These are phyloP conservation scores for Strigomonas galati DNA, from an alignment of 208 protist genomes.

Conservation along the genomic window DNA sequence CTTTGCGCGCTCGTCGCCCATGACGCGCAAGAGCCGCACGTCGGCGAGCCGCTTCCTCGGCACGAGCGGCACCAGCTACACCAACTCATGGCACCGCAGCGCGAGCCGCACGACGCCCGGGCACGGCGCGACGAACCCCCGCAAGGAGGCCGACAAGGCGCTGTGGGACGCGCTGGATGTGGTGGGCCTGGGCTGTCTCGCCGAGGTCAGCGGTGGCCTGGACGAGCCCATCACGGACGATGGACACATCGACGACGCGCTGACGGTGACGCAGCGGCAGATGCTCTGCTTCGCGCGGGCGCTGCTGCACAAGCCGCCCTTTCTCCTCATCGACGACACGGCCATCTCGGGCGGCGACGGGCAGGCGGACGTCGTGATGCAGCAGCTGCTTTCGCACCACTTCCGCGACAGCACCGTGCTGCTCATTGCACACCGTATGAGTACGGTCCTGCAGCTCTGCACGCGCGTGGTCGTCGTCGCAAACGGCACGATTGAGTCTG, in stretches of 20 bases:
- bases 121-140: background rate
- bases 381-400: conserved; percentile 74
- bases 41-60: conserved; percentile 6
- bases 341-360: conserved; percentile 70
- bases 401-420: conserved; percentile 91
- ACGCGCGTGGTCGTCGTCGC: conserved; percentile 82
- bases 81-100: conserved; percentile 13
- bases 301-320: conserved; percentile 71
- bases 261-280: conserved; percentile 92
- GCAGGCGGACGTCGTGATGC: conserved; percentile 78
- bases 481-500: conserved; percentile 29
- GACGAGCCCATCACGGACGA: conserved; percentile 50
- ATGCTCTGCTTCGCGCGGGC: conserved; percentile 94
- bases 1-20: background rate
- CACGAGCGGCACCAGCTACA: conserved; percentile 10
- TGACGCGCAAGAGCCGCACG: background rate
- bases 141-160: conserved; percentile 24
- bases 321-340: conserved; percentile 95
- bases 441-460: conserved; percentile 89
- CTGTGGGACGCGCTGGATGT: conserved; percentile 49
- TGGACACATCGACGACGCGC: conserved; percentile 27
- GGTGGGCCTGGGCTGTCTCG: conserved; percentile 32
- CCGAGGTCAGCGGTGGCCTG: conserved; percentile 36
- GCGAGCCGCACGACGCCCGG: conserved; percentile 1
- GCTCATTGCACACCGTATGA: conserved; percentile 93